A percentile compares a stretch with the other conserved stretches of the same genome.
Conservation (phyloP, 768 basidiomycete species). For the Daedaleopsis sinensis region DNA sequence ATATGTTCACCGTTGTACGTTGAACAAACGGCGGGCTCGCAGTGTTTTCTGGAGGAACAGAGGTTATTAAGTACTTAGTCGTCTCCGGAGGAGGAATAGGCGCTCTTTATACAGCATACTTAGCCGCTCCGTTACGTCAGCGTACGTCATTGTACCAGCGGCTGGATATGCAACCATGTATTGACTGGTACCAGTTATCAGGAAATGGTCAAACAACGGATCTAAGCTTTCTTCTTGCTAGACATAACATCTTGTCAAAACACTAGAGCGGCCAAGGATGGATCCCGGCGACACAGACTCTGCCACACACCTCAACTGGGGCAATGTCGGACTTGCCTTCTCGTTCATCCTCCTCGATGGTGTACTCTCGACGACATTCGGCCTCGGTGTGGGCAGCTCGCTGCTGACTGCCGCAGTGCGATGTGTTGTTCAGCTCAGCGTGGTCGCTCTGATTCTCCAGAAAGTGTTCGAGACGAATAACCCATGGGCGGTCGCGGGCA, state of each 20-base stretch:
- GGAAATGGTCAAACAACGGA: too few species aligned
- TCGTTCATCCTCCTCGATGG: slow-evolving; percentile 77
- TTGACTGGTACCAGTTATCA: too few species aligned
- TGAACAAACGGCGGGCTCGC: too few species aligned
- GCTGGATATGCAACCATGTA: too few species aligned
- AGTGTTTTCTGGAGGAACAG: too few species aligned
- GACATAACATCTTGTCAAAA: neutral
- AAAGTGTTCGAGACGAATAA: slow-evolving; percentile 77
- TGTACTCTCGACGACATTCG: slow-evolving; percentile 60
- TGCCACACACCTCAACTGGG: slow-evolving; percentile 54
- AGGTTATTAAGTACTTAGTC: too few species aligned
- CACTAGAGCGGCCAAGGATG: slow-evolving; percentile 15
- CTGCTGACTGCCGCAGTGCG: slow-evolving; percentile 71
- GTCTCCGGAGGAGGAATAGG: too few species aligned
- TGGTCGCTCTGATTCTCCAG: slow-evolving; percentile 72
- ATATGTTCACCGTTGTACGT: too few species aligned
- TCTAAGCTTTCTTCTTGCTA: too few species aligned
- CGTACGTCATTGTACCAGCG: too few species aligned
- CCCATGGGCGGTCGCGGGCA: slow-evolving; percentile 72
- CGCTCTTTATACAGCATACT: too few species aligned
- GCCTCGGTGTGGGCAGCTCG: slow-evolving; percentile 69
- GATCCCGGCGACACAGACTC: slow-evolving; percentile 19
- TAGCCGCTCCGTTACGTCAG: too few species aligned
- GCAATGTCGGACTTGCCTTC: slow-evolving; percentile 77
- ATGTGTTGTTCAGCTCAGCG: slow-evolving; percentile 76